Base-by-base conservation (phyloP, 495 filamentous ascomycete species). In the Mycothermus thermophilus region DNA sequence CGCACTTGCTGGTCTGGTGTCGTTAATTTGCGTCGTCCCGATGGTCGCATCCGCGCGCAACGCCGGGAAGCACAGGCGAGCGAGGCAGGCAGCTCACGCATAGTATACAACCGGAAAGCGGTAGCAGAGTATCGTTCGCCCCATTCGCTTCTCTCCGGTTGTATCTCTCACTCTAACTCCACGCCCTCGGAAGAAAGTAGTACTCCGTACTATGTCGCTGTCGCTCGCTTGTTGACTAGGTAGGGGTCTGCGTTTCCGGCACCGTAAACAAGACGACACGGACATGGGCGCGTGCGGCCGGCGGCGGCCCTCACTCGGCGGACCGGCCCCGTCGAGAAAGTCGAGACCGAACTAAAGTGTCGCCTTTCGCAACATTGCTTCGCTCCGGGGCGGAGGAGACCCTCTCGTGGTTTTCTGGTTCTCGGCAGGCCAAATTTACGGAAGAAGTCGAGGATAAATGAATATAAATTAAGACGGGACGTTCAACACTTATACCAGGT, bases 381-480 rank as follows among this genome's bases (percentile, higher is more conserved):
- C n/a, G n/a, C n/a, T n/a, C n/a, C n/a, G n/a, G n/a, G n/a, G n/a
- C n/a, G n/a, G n/a, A n/a, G n/a, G n/a, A n/a, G n/a, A n/a, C n/a
- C n/a, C n/a, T n/a, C n/a, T n/a, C n/a, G n/a, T 27, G 19, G 13
- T 38, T 51, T 42, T 38, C 43, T 43, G 41, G 48, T 50, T 42
- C 37, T 30, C 31, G 37, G 32, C 41, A 40, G 42, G 39, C 35
- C 47, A 52, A 64, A 65, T 63, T 61, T 65, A 47, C 62, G 62
- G 60, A 45, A 64, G 60, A 66, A 66, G 58, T 58, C 6, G 48
- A 50, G 51, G 54, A 62, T 66, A 66, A 62, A 66, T 64, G 57
- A 63, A 50, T 41, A 50, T 41, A 57, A 53, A 66, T 66, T 64
- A 58, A 59, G 40, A 40, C 35, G 51, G 56, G 46, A 50, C 45